Evolutionary conservation across 345 rosid species (phyloP), one percentile per base, ranked within the genome.

Genomic region (Mangifera indica): DNA sequence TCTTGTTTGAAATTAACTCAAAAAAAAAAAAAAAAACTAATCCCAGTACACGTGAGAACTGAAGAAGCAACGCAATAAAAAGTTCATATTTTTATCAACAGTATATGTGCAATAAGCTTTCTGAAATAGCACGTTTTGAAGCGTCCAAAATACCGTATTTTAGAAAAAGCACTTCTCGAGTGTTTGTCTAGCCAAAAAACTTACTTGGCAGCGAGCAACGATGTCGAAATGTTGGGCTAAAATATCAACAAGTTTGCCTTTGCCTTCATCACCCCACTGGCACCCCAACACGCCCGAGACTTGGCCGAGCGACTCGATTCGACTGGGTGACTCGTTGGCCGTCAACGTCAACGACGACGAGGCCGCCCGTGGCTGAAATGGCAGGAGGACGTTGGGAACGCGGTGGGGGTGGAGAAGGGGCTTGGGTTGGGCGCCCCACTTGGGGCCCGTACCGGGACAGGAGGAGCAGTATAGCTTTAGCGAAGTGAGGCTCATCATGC

Each of bases 181-280:
- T 37, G 42, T 7, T 37, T 6, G 8, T 37, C 42, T 6, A 37
- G 8, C 5, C 32, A 29, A 29, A 29, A 29, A 29, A 9, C 37
- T 13, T 68, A 94, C 99, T 92, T 92, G 99, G 76, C 98, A 95
- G 26, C 97, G 98, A 83, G 99, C 99, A 32, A 95, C 99, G 80
- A 92, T 78, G 79, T 95, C 94, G 75, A 95, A 95, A 44, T 92
- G 99, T 45, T 82, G 73, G 25, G 97, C 97, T 70, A 95, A 81
- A 76, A 95, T 89, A 74, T 91, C 99, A 57, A 95, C 99, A 72
- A 95, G 98, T 60, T 95, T 95, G 72, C 99, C 99, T 79, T 95
- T 95, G 15, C 99, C 99, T 72, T 95, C 99, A 72, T 95, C 99
- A 2, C 99, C 98, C 99, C 99, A 95, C 75, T 95, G 99, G 49